Conservation (phyloP, 306 rosid species). For the Gillenia trifoliata region DNA sequence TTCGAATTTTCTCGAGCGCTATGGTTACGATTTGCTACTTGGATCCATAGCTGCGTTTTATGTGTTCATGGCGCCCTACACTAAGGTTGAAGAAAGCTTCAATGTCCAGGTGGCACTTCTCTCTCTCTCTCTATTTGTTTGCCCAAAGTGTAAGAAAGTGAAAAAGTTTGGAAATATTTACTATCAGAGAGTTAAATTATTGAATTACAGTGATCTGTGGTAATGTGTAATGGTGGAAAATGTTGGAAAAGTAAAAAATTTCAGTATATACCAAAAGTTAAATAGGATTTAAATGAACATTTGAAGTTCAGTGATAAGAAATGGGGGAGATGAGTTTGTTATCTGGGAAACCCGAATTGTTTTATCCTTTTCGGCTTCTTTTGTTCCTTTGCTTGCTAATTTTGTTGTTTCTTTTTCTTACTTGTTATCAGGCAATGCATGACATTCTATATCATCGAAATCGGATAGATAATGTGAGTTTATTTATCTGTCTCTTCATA, state of each 20-base stretch:
- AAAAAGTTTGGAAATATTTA: neutral
- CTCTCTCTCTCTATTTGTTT: neutral
- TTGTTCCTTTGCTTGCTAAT: slow-evolving; percentile 5
- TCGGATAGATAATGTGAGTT: slow-evolving; percentile 57
- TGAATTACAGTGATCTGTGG: neutral
- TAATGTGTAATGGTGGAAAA: too few species aligned
- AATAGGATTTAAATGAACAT: neutral
- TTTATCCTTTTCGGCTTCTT: neutral
- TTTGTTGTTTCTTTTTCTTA: slow-evolving; percentile 3
- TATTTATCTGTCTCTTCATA: neutral
- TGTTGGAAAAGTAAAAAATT: neutral
- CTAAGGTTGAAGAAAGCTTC: slow-evolving; percentile 96
- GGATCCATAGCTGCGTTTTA: slow-evolving; percentile 64
- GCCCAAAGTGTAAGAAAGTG: slow-evolving; percentile 1
- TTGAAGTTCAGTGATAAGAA: neutral
- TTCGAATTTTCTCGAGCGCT: slow-evolving; percentile 40
- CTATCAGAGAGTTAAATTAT: neutral
- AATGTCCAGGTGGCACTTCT: slow-evolving; percentile 58
- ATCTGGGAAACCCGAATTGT: neutral
- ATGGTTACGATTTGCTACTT: slow-evolving; percentile 64
- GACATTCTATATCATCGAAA: slow-evolving; percentile 69
- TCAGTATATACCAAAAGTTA: neutral
- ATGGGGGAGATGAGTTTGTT: neutral
- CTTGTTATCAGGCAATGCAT: slow-evolving; percentile 65
- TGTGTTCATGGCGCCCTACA: slow-evolving; percentile 64